A percentile compares a stretch with the other conserved stretches of the same genome.
These are phyloP conservation scores for Heterobasidion irregulare DNA, from an alignment of 1,284 basidiomycete genomes.

Conservation along the genomic window DNA sequence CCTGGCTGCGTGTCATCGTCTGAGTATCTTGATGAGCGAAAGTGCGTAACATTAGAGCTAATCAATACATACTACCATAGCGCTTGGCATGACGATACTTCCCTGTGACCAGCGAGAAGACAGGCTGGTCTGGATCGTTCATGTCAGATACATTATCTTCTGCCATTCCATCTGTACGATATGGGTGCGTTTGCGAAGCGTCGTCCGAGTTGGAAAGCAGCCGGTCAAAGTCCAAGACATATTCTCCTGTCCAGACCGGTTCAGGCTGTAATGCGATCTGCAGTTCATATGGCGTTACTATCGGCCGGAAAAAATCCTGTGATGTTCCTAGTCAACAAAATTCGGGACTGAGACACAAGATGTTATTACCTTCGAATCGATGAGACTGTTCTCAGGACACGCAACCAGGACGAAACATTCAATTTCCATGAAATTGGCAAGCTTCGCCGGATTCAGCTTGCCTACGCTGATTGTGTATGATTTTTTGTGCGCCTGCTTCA, in stretches of 20 bases:
- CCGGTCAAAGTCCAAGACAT: constrained; percentile 75
- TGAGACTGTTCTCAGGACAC: constrained; percentile 88
- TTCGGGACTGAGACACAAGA: neutral
- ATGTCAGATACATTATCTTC: constrained; percentile 1
- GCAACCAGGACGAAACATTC: constrained; percentile 95
- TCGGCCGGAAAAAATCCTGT: constrained; percentile 84
- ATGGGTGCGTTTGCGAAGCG: neutral
- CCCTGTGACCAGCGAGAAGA: constrained; percentile 85
- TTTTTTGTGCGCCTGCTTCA: constrained; percentile 70
- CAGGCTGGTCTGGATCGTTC: constrained; percentile 47
- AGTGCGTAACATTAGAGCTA: neutral
- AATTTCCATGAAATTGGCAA: constrained; percentile 95
- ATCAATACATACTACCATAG: constrained; percentile 38
- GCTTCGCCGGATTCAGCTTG: constrained; percentile 90
- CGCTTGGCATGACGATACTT: constrained; percentile 74
- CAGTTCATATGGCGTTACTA: constrained; percentile 93
- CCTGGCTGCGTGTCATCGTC: constrained; percentile 7
- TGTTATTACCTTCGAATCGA: constrained; percentile 66
- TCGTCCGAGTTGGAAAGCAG: constrained; percentile 40
- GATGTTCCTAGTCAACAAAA: neutral
- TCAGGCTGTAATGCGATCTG: constrained; percentile 70
- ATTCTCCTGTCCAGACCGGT: constrained; percentile 72
- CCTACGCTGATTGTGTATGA: constrained; percentile 95
- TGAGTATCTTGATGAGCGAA: neutral
- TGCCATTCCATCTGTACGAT: neutral